Conservation (phyloP, 805 yeast species). For the Saccharomycopsis sp. region DNA sequence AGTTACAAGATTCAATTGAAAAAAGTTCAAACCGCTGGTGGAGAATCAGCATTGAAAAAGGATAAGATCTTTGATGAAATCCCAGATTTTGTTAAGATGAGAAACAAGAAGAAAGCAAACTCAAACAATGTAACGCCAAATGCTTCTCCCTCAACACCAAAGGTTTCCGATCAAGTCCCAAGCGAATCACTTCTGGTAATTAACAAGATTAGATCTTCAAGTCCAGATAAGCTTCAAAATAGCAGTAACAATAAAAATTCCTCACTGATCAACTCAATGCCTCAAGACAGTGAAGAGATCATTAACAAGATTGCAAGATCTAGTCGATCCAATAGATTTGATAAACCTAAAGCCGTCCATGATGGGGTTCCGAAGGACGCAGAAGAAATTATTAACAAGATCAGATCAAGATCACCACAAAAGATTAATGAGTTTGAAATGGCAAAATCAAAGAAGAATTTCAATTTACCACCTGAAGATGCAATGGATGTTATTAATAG, state of each 20-base stretch:
- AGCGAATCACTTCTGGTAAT: conserved; percentile 17
- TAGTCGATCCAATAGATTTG: neutral
- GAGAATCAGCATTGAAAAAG: conserved; percentile 16
- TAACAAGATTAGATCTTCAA: conserved; percentile 18
- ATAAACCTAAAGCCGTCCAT: neutral
- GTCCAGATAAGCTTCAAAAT: conserved; percentile 13
- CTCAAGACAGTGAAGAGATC: conserved; percentile 6
- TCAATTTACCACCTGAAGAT: conserved; percentile 16
- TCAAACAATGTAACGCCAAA: neutral
- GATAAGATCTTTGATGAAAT: conserved; percentile 19
- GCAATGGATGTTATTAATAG: conserved; percentile 18
- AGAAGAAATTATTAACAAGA: conserved; percentile 19
- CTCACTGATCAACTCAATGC: conserved; percentile 1
- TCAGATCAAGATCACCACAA: conserved; percentile 18
- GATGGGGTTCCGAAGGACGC: conserved; percentile 19
- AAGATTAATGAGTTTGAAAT: conserved; percentile 13
- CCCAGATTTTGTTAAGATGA: conserved; percentile 19
- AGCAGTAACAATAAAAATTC: neutral
- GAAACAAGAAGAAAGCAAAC: conserved; percentile 11
- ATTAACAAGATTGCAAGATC: conserved; percentile 4
- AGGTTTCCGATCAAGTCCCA: conserved; percentile 15
- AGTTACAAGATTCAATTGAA: conserved; percentile 10
- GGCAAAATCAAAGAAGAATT: conserved; percentile 1
- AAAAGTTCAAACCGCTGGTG: conserved; percentile 3
- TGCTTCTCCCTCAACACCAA: neutral